phyloP scores from a whole-genome alignment of 257 asterid genomes.

The Capsicum pubescens region DNA sequence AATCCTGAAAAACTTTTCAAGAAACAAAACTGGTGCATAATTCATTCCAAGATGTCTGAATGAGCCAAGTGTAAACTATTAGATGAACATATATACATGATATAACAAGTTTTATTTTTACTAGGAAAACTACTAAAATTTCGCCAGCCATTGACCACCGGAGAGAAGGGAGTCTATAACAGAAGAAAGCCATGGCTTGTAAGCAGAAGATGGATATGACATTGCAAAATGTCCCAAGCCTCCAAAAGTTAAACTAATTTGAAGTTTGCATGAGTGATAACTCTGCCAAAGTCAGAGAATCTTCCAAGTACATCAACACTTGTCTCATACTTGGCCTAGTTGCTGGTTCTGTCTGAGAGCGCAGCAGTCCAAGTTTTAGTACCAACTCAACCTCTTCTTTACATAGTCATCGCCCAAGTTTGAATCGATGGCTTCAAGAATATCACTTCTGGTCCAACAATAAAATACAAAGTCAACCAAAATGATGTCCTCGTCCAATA shows the following conservation, averaged over 20 bases:
- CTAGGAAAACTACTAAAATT: neutral
- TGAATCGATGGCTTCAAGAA: constrained; percentile 53
- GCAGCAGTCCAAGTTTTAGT: constrained; percentile 56
- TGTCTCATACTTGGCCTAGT: constrained; percentile 45
- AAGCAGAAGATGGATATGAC: neutral
- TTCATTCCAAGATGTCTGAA: neutral
- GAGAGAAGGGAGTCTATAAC: constrained; percentile 20
- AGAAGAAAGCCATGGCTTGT: neutral
- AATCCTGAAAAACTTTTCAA: too few species aligned
- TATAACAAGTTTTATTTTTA: neutral
- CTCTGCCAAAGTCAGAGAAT: constrained; percentile 46
- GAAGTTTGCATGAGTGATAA: constrained; percentile 27
- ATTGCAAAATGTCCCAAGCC: neutral
- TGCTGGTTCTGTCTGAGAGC: constrained; percentile 48
- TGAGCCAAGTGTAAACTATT: neutral
- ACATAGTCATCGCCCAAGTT: constrained; percentile 47
- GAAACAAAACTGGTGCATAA: neutral
- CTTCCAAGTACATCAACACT: neutral
- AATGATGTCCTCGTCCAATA: constrained; percentile 34
- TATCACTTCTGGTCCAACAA: constrained; percentile 47
- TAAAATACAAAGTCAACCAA: constrained; percentile 60
- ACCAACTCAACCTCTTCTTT: constrained; percentile 53
- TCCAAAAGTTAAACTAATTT: neutral
- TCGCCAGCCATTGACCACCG: neutral
- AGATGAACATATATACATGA: neutral